phyloP scores from a whole-genome alignment of 768 basidiomycete species.

The Xerocomus potaroensis region DNA sequence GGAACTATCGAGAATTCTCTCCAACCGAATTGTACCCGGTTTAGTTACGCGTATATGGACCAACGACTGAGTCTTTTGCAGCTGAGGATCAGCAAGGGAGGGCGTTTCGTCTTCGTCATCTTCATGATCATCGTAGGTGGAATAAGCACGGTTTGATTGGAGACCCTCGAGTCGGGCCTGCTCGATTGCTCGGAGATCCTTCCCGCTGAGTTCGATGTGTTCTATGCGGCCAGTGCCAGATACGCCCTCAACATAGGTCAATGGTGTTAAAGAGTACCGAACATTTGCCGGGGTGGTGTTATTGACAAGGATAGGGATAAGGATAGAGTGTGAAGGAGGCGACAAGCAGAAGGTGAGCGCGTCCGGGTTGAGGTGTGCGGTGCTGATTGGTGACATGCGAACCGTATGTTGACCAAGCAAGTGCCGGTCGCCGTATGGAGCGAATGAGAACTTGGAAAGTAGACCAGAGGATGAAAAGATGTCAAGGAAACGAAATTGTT shows the following conservation, averaged over 20 bases:
- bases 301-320: slow-evolving; percentile 85
- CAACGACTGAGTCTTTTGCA: slow-evolving; percentile 74
- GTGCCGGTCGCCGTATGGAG: slow-evolving; percentile 46
- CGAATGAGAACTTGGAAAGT: slow-evolving; percentile 37
- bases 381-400: slow-evolving; percentile 89
- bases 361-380: slow-evolving; percentile 83
- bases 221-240: slow-evolving; percentile 45
- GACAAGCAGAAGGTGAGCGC: slow-evolving; percentile 71
- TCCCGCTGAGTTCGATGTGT: slow-evolving; percentile 50
- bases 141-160: slow-evolving; percentile 40
- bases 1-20: slow-evolving; percentile 65
- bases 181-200: slow-evolving; percentile 67
- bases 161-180: slow-evolving; percentile 50
- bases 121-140: slow-evolving; percentile 65
- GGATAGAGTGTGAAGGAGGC: slow-evolving; percentile 45
- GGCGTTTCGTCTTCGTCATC: slow-evolving; percentile 42
- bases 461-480: slow-evolving; percentile 50
- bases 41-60: slow-evolving; percentile 66
- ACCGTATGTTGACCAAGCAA: slow-evolving; percentile 87
- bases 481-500: slow-evolving; percentile 46
- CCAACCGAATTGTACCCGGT: slow-evolving; percentile 73
- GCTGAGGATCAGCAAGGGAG: slow-evolving; percentile 34
- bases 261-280: slow-evolving; percentile 68
- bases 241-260: slow-evolving; percentile 44
- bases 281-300: slow-evolving; percentile 75